Evolutionary conservation across 805 yeast genomes (phyloP), one percentile per base, ranked within the genome.

Genomic region (Kuraishia ogatae): DNA sequence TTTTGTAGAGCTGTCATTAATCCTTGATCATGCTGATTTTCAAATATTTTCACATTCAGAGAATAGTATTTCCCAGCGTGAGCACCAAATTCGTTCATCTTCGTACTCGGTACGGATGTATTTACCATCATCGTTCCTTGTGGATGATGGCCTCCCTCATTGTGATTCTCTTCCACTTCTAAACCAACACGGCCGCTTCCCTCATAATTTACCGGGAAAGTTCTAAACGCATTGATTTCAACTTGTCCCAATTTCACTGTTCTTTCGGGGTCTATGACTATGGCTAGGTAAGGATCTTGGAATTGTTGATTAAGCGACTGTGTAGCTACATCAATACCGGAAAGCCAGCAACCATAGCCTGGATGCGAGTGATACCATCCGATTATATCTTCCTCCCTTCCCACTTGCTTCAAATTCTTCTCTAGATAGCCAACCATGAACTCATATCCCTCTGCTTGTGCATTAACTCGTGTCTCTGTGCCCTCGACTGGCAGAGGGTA

Each of bases 281-380:
- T 74, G 0, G 97, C 97, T 56, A 91, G 73, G 64, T 88, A 91
- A 1, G 97, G 97, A 62, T 91, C 97, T 67, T 91, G 97, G 65
- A 84, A 90, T 56, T 80, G 82, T 69, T 91, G 97, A 63, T 92
- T 90, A 65, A 90, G 77, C 22, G 75, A 69, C 66, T 93, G 98
- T 0, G 98, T 93, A 50, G 88, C 84, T 39, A 94, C 96, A 69
- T 93, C 98, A 47, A 93, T 90, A 2, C 94, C 96, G 54, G 94
- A 85, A 50, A 93, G 70, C 97, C 97, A 93, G 67, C 97, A 92
- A 19, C 97, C 97, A 68, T 91, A 93, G 0, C 97, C 97, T 0
- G 99, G 99, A 68, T 93, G 99, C 4, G 93, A 90, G 69, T 77
- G 98, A 70, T 94, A 93, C 99, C 99, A 93, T 10, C 99, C 99